Base-by-base conservation (phyloP, 225 moss, liverwort and hornwort genomes). In the Bryum argenteum region DNA sequence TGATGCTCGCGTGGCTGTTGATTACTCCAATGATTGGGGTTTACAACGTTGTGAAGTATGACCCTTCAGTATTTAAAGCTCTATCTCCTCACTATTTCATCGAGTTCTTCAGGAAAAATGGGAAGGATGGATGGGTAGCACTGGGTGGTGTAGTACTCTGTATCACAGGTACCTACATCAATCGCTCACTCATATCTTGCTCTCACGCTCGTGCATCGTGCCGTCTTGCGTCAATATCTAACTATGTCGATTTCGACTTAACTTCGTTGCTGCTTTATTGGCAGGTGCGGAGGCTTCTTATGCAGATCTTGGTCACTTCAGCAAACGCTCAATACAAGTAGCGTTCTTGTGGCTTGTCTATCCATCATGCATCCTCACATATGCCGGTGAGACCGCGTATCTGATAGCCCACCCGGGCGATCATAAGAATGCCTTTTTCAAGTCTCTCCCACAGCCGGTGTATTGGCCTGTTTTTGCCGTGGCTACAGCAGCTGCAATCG, bases 401-500 rank as follows among this genome's bases (percentile, higher is more conserved):
- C 42, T 91, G 50, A 88, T 93, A 55, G 72, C 85, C 20, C 70
- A 93, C 62, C 89, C 93, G 55, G 64, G 26, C 14, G 78, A 82
- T 24, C 83, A 88, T 11, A 69, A 70, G 20, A 80, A 88, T 70
- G 89, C 86, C 38, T 91, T 93, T 59, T 93, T 93, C 67, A 79
- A 77, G 69, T 86, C 89, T 21, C 41, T 93, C 52, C 93, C 93
- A 39, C 19, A 69, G 18, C 19, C 70, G 10, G 83, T 93, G 19
- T 93, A 82, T 61, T 93, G 93, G 93, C 93, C 93, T 62, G 84
- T 91, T 69, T 91, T 93, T 64, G 67, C 86, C 23, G 81, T 93
- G 71, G 82, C 91, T 60, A 93, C 91, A 20, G 76, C 82, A 58
- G 84, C 93, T 61, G 91, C 93, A 65, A 86, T 93, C 66, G 93